Percentiles rank a stretch among this genome's conserved stretches.
These are phyloP conservation scores for Penicillium freii DNA, from an alignment of 2,329 filamentous ascomycete species.

Conservation along the genomic window DNA sequence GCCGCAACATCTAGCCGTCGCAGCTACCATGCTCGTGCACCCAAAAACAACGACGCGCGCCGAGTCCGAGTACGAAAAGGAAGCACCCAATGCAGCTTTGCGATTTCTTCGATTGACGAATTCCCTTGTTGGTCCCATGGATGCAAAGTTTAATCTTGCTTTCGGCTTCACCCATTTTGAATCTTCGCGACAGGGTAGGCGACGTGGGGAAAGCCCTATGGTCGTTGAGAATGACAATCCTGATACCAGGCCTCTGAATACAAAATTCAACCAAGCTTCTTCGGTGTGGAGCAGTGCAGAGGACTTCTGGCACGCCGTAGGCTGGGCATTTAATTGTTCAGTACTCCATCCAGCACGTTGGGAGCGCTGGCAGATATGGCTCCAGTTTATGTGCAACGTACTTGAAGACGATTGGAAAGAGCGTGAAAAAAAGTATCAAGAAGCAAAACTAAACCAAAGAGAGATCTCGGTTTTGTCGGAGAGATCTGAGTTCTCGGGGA, in stretches of 20 bases:
- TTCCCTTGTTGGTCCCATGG: conserved; percentile 64
- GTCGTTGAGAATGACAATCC: conserved; percentile 31
- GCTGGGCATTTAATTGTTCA: conserved; percentile 93
- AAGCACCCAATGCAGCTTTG: conserved; percentile 66
- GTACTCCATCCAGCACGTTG: conserved; percentile 70
- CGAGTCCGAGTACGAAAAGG: conserved; percentile 57
- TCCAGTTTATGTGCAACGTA: conserved; percentile 64
- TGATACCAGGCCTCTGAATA: conserved; percentile 55
- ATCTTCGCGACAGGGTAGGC: conserved; percentile 32
- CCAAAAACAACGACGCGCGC: conserved; percentile 74
- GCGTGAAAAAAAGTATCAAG: conserved; percentile 24
- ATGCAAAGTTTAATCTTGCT: conserved; percentile 66
- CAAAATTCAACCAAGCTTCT: conserved; percentile 60
- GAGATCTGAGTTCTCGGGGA: background rate
- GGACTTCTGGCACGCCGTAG: conserved; percentile 85
- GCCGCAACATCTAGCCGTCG: conserved; percentile 69
- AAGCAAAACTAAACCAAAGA: conserved; percentile 25
- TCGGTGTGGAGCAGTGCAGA: conserved; percentile 73
- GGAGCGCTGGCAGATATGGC: conserved; percentile 77
- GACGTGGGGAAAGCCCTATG: conserved; percentile 20
- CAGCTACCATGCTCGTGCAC: conserved; percentile 79
- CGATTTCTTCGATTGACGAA: conserved; percentile 68
- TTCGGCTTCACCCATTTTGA: conserved; percentile 62
- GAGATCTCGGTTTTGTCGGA: background rate
- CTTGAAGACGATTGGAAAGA: conserved; percentile 47